A percentile compares a stretch with the other conserved stretches of the same genome.
These are phyloP conservation scores for Linnemannia elongata DNA, from an alignment of 192 early-diverging fungal species.

Conservation along the genomic window DNA sequence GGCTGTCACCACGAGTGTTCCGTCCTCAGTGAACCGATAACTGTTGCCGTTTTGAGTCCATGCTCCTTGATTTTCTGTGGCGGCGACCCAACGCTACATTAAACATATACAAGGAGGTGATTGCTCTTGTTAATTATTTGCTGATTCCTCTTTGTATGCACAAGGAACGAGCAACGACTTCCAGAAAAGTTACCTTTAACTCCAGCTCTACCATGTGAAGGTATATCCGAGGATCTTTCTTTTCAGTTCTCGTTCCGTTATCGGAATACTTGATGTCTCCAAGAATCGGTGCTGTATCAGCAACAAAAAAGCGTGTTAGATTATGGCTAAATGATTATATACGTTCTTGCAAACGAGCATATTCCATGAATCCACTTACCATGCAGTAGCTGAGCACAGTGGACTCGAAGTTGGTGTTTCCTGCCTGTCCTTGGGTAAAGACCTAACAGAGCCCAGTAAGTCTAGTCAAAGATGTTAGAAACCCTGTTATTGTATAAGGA, in stretches of 20 bases:
- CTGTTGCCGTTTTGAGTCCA: background rate
- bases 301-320: background rate
- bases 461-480: slow-evolving; percentile 3
- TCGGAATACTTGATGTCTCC: slow-evolving; percentile 23
- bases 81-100: background rate
- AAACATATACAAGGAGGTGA: background rate
- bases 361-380: slow-evolving; percentile 9
- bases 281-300: slow-evolving; percentile 23
- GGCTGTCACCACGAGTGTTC: slow-evolving; percentile 11
- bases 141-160: background rate
- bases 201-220: slow-evolving; percentile 24
- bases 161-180: background rate
- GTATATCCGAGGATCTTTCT: background rate
- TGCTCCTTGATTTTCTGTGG: background rate
- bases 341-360: background rate
- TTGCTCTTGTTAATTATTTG: background rate
- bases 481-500: too few species aligned
- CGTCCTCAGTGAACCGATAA: slow-evolving; percentile 5
- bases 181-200: slow-evolving; percentile 9
- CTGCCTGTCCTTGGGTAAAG: slow-evolving; percentile 40
- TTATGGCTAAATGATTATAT: background rate
- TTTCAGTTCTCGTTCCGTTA: background rate
- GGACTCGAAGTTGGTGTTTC: slow-evolving; percentile 42
- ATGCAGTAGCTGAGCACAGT: slow-evolving; percentile 30
- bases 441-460: slow-evolving; percentile 10